A percentile compares a stretch with the other conserved stretches of the same genome.
phyloP scores from a whole-genome alignment of 345 rosid genomes.

The Aethionema arabicum region DNA sequence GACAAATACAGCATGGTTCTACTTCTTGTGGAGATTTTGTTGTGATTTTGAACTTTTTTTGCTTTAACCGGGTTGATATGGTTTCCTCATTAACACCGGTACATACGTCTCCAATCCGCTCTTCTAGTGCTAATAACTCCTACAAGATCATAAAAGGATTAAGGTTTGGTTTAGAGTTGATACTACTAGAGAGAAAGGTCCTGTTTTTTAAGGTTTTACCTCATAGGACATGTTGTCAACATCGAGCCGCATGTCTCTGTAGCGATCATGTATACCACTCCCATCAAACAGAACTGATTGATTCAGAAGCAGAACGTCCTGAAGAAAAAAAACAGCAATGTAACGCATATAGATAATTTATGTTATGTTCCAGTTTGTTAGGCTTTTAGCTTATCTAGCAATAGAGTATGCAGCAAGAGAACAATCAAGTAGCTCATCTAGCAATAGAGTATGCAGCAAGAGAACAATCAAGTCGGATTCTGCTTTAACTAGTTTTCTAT shows the following conservation, averaged over 20 bases:
- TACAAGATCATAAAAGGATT: constrained; percentile 25
- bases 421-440: constrained; percentile 20
- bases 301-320: constrained; percentile 88
- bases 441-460: constrained; percentile 4
- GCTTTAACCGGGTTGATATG: constrained; percentile 50
- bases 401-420: constrained; percentile 14
- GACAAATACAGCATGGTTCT: constrained; percentile 91
- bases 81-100: constrained; percentile 86
- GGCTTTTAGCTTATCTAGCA: constrained; percentile 12
- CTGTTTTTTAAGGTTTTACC: constrained; percentile 40
- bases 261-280: constrained; percentile 71
- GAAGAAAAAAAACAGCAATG: constrained; percentile 10
- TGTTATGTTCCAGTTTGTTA: neutral
- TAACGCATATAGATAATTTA: neutral
- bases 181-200: neutral
- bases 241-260: constrained; percentile 97
- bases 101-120: constrained; percentile 86
- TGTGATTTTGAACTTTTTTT: constrained; percentile 37
- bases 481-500: neutral
- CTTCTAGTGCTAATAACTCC: constrained; percentile 90
- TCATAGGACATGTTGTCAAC: constrained; percentile 99
- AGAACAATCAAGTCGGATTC: constrained; percentile 5
- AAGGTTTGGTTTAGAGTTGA: neutral
- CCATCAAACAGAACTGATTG: constrained; percentile 62
- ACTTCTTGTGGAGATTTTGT: constrained; percentile 42